Evolutionary conservation across 345 rosid genomes (phyloP).

Genomic region (Luvunga scandens): DNA sequence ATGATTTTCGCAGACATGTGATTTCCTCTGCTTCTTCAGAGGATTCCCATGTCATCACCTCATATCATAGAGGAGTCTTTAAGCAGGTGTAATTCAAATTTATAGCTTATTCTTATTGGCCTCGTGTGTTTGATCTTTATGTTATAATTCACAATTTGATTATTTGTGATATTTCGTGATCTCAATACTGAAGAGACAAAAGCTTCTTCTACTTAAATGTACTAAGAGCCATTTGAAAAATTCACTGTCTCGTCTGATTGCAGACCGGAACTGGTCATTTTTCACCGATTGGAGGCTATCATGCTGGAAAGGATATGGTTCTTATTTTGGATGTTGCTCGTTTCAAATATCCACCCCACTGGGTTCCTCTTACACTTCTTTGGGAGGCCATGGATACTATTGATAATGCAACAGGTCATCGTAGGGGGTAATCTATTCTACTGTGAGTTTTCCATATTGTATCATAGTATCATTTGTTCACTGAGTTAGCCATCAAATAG

Average conservation of each 20-base stretch:
- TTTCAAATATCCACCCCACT: conserved; percentile 42
- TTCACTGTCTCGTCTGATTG: neutral
- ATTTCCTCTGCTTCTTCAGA: conserved; percentile 24
- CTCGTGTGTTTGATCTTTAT: neutral
- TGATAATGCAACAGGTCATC: conserved; percentile 28
- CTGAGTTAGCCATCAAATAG: neutral
- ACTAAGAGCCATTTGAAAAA: neutral
- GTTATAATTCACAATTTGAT: neutral
- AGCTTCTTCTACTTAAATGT: neutral
- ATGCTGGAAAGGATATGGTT: conserved; percentile 34
- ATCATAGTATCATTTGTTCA: neutral
- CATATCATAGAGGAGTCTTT: conserved; percentile 28
- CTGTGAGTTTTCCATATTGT: neutral
- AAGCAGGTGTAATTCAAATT: conserved; percentile 25
- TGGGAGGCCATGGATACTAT: conserved; percentile 38
- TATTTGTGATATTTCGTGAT: too few relatives aligned
- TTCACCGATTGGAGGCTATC: conserved; percentile 44
- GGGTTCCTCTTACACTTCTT: conserved; percentile 44
- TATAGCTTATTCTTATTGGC: neutral
- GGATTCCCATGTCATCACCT: conserved; percentile 27
- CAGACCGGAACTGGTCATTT: conserved; percentile 43
- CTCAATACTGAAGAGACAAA: neutral
- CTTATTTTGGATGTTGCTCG: conserved; percentile 41
- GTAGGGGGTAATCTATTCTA: conserved; percentile 23
- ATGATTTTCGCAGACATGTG: conserved; percentile 28